Conservation (phyloP, 345 rosid genomes). For the Salix brachista region DNA sequence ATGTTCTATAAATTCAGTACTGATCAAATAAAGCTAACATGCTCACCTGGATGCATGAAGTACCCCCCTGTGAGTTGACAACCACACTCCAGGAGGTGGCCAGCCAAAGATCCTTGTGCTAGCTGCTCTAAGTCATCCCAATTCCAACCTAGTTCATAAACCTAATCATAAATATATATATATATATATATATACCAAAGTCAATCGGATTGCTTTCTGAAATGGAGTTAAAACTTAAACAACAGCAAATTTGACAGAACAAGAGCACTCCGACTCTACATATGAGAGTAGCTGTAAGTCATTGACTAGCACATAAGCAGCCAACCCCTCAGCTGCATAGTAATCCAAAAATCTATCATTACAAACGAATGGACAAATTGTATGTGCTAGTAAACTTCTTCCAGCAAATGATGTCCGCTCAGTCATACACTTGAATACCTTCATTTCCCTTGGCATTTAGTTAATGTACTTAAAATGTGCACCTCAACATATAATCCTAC, state of each 20-base stretch:
- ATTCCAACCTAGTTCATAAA: conserved; percentile 92
- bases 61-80: conserved; percentile 98
- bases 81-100: conserved; percentile 94
- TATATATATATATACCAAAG: background rate
- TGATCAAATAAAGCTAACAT: conserved; percentile 12
- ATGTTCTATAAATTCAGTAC: background rate
- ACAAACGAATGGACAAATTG: background rate
- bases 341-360: background rate
- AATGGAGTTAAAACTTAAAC: background rate
- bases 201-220: background rate
- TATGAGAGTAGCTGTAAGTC: background rate
- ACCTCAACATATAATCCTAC: background rate
- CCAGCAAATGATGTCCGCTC: background rate
- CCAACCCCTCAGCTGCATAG: background rate
- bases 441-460: background rate
- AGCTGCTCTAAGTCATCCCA: conserved; percentile 75
- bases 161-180: conserved; percentile 30
- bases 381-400: background rate
- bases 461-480: background rate
- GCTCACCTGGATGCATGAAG: conserved; percentile 93
- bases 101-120: conserved; percentile 86
- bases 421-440: background rate
- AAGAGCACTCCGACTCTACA: background rate
- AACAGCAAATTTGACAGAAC: background rate
- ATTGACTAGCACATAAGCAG: background rate